Evolutionary conservation across 805 yeast species (phyloP), one percentile per base, ranked within the genome.

Genomic region (Vanderwaltozyma verrucispora): DNA sequence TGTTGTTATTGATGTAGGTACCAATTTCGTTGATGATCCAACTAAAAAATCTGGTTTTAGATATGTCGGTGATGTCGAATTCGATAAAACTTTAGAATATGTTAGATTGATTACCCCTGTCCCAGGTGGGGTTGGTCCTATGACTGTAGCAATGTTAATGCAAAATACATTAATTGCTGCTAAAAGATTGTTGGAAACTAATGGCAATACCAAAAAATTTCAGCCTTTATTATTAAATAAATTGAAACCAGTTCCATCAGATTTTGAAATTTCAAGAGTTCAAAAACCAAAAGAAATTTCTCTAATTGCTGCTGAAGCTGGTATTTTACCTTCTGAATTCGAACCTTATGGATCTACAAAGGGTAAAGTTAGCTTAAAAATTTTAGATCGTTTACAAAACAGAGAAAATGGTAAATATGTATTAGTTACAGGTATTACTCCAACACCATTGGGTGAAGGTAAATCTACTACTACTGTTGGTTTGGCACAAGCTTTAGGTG

Each of bases 91-190:
- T 39, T 39, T 45, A 10, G 47, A 56, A 28, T 40, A 51, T 27
- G 57, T 63, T 28, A 62, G 64, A 36, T 68, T 70, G 49, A 67
- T 82, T 45, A 83, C 94, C n/a, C 94, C 94, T 9, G 94, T 83
- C 41, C 94, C 94, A 36, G 94, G 94, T 57, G 94, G 94, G 47
- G 94, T 83, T 46, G 94, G 94, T 36, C 94, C 94, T 54, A 83
- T 83, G 94, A 83, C 94, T 12, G 89, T 83, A 32, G 92, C 92
- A 20, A 78, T 79, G 75, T 65, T 83, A 39, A 73, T 80, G 58
- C 76, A 75, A 46, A 83, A 83, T 56, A 87, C 82, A 21, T 64
- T 77, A 28, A 62, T 67, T 38, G 80, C 88, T 36, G 88, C 92
- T 28, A 70, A 77, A 56, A 66, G 68, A 43, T 67, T 50, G 20